Evolutionary conservation across 495 filamentous ascomycete genomes (phyloP).

Genomic region (Neohortaea acidophila): DNA sequence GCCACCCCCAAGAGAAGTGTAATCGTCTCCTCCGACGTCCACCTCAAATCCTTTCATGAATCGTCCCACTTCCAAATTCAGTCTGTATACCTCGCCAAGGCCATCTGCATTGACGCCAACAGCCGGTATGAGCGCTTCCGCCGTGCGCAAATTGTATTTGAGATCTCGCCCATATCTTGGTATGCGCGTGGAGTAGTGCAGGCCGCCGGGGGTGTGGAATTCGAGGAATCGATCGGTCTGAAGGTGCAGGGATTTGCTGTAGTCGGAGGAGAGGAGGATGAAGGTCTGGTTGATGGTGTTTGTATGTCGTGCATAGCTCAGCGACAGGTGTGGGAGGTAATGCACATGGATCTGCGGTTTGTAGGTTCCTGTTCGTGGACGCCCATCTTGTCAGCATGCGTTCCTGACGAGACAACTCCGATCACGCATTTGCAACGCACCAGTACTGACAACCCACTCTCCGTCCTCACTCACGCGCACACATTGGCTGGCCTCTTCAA

Average conservation of each 20-base stretch:
- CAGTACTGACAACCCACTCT: slow-evolving; percentile 95
- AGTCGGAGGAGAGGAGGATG: slow-evolving; percentile 78
- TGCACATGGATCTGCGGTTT: slow-evolving; percentile 97
- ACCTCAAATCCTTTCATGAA: slow-evolving; percentile 72
- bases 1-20: slow-evolving; percentile 43
- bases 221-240: slow-evolving; percentile 84
- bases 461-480: slow-evolving; percentile 88
- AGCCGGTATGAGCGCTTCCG: slow-evolving; percentile 73
- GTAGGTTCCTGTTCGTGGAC: slow-evolving; percentile 56
- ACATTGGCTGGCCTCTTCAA: slow-evolving; percentile 93
- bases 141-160: slow-evolving; percentile 65
- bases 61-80: slow-evolving; percentile 79
- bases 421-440: slow-evolving; percentile 28
- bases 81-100: slow-evolving; percentile 75
- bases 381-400: slow-evolving; percentile 6
- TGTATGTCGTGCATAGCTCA: slow-evolving; percentile 87
- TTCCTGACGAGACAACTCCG: neutral
- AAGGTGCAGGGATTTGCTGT: slow-evolving; percentile 85
- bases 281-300: slow-evolving; percentile 90
- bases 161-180: slow-evolving; percentile 88
- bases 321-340: slow-evolving; percentile 77
- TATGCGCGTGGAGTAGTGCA: slow-evolving; percentile 72
- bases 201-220: slow-evolving; percentile 82
- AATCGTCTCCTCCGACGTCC: slow-evolving; percentile 73
- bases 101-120: slow-evolving; percentile 78